Percentiles rank a stretch among this genome's conserved stretches.
phyloP scores from a whole-genome alignment of 139 green algal species.

The Marvania coccoides region DNA sequence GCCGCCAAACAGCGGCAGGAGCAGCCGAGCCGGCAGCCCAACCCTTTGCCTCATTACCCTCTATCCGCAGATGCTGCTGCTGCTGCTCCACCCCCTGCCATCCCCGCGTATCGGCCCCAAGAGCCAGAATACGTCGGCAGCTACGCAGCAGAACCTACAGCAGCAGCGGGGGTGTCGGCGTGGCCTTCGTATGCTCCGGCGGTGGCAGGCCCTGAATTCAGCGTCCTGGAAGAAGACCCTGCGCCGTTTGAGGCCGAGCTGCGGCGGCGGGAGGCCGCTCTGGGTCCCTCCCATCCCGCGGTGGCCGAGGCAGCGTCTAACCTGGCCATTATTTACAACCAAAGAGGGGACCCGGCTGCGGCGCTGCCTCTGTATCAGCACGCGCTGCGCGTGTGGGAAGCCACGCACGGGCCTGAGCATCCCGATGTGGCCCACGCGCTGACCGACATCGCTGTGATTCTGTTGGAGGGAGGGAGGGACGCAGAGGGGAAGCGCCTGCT shows the following conservation, averaged over 20 bases:
- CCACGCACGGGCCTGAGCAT: conserved; percentile 48
- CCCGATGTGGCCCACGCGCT: conserved; percentile 85
- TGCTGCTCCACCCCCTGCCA: neutral
- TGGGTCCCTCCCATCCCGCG: conserved; percentile 48
- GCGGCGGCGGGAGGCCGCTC: conserved; percentile 30
- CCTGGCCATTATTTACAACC: conserved; percentile 78
- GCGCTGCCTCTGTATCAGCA: conserved; percentile 82
- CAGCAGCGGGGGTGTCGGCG: neutral
- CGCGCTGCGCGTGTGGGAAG: conserved; percentile 74
- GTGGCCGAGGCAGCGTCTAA: conserved; percentile 70
- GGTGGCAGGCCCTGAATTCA: neutral
- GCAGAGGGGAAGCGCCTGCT: conserved; percentile 70
- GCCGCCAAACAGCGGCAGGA: neutral
- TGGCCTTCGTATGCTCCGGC: neutral
- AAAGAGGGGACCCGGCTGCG: conserved; percentile 17
- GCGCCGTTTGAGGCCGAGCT: conserved; percentile 54
- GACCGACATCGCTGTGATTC: conserved; percentile 85
- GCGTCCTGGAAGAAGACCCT: conserved; percentile 23
- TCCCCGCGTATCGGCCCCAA: neutral
- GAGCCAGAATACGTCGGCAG: neutral
- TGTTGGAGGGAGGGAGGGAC: conserved; percentile 77
- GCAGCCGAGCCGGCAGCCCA: too few relatives aligned
- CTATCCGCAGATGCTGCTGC: too few relatives aligned
- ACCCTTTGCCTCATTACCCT: too few relatives aligned
- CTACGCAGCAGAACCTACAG: neutral